Conservation (phyloP, 2,329 filamentous ascomycete genomes). For the Graphiopsis chlorocephala region DNA sequence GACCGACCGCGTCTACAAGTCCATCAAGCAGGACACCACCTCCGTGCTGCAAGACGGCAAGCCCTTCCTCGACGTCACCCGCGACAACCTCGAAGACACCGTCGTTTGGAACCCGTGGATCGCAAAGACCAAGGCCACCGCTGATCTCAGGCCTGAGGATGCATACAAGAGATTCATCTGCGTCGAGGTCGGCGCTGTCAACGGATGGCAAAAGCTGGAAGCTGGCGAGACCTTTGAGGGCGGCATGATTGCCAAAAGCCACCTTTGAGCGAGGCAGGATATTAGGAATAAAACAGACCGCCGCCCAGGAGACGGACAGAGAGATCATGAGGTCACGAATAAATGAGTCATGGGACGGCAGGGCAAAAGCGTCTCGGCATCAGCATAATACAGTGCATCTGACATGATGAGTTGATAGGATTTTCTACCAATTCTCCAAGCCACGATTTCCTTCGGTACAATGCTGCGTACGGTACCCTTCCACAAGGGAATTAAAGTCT, state of each 20-base stretch:
- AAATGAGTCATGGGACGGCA: neutral
- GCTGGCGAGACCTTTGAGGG: conserved; percentile 69
- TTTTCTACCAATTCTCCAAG: neutral
- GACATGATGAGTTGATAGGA: neutral
- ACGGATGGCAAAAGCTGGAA: conserved; percentile 79
- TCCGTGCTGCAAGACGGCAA: conserved; percentile 62
- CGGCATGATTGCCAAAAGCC: conserved; percentile 52
- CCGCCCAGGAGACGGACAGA: neutral
- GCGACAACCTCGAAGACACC: conserved; percentile 82
- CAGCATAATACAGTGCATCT: neutral
- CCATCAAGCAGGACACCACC: conserved; percentile 60
- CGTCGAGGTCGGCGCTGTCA: conserved; percentile 83
- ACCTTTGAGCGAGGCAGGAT: conserved; percentile 20
- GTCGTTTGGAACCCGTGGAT: conserved; percentile 98
- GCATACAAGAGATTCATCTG: conserved; percentile 94
- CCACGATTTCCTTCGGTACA: neutral
- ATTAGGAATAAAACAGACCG: neutral
- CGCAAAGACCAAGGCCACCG: conserved; percentile 77
- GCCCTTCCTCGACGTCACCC: conserved; percentile 67
- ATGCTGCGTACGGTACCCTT: neutral
- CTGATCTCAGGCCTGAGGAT: conserved; percentile 83
- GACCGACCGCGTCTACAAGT: conserved; percentile 83
- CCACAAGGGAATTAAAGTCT: neutral
- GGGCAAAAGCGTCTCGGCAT: neutral
- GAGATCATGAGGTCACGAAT: conserved; percentile 3